Evolutionary conservation across 257 asterid genomes (phyloP).

Genomic region (Scutellaria barbata): DNA sequence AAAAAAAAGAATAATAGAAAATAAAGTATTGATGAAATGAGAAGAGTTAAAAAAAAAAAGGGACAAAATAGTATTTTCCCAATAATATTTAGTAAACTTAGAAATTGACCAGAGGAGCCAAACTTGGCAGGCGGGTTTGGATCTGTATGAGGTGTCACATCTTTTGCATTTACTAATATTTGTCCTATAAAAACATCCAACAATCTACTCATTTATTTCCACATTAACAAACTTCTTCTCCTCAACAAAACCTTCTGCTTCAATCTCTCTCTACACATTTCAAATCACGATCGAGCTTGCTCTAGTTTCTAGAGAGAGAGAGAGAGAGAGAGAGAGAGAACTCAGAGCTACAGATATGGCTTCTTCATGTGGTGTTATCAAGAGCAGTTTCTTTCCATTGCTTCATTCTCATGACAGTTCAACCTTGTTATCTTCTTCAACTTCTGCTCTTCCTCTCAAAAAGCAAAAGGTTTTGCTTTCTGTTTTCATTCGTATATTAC

Average conservation of each 20-base stretch:
- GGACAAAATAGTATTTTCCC: not conserved
- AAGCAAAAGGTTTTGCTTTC: constrained; percentile 39
- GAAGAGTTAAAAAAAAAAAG: not conserved
- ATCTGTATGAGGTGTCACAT: not conserved
- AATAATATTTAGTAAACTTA: not conserved
- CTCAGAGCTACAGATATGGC: constrained; percentile 30
- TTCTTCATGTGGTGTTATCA: constrained; percentile 43
- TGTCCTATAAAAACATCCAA: constrained; percentile 32
- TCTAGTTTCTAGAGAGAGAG: constrained; percentile 7
- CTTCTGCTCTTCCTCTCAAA: constrained; percentile 31
- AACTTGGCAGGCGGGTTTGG: constrained; percentile 23
- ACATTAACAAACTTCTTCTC: not conserved
- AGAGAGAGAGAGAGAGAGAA: constrained; percentile 1
- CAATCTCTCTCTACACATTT: constrained; percentile 1
- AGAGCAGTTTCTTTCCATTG: constrained; percentile 39
- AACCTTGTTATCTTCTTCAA: constrained; percentile 28
- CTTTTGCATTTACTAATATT: not conserved
- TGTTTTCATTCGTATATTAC: not conserved
- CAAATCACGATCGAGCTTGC: not conserved
- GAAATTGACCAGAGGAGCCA: constrained; percentile 20
- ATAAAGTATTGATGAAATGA: too few relatives aligned
- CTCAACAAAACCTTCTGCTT: not conserved
- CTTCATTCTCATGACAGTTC: constrained; percentile 40
- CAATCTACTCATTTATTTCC: not conserved
- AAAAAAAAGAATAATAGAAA: not conserved